phyloP scores from a whole-genome alignment of 2,329 filamentous ascomycete genomes.

The Didymella segeticola region DNA sequence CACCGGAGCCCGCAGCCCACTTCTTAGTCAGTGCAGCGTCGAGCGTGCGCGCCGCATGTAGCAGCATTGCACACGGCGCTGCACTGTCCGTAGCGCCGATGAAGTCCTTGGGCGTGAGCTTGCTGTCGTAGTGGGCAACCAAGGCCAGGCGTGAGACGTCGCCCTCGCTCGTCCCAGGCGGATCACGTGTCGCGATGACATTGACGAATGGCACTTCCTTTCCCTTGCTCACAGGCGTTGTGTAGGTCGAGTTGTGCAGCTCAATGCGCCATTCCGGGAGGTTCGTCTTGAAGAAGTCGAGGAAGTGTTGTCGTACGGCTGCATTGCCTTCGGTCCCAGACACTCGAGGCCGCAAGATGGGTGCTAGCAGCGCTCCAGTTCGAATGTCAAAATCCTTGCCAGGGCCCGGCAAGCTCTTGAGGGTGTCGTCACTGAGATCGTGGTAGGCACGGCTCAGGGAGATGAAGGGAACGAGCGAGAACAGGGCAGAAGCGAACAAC shows the following conservation, averaged over 20 bases:
- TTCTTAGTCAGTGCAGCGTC: conserved; percentile 83
- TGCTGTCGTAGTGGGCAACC: conserved; percentile 94
- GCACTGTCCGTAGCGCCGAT: conserved; percentile 94
- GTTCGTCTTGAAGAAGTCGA: conserved; percentile 78
- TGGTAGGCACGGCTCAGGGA: conserved; percentile 58
- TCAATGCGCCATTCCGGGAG: conserved; percentile 81
- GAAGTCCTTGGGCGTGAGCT: conserved; percentile 81
- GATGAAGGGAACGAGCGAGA: conserved; percentile 33
- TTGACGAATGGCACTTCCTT: conserved; percentile 83
- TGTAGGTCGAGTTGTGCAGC: conserved; percentile 87
- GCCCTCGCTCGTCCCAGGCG: conserved; percentile 75
- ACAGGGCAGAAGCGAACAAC: conserved; percentile 29
- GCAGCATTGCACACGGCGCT: conserved; percentile 89
- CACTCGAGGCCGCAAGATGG: conserved; percentile 86
- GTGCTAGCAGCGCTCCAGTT: conserved; percentile 77
- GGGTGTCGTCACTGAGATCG: conserved; percentile 74
- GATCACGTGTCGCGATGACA: conserved; percentile 87
- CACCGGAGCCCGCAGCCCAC: conserved; percentile 67
- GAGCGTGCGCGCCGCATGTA: conserved; percentile 83
- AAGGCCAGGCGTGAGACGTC: conserved; percentile 84
- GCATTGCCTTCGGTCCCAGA: conserved; percentile 80
- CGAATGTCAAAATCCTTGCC: conserved; percentile 81
- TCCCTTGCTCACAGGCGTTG: conserved; percentile 77
- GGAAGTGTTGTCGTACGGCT: conserved; percentile 82
- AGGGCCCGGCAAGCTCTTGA: conserved; percentile 73